Base-by-base conservation (phyloP, 1,139 yeast species). In the Yamadazyma diospyri region DNA sequence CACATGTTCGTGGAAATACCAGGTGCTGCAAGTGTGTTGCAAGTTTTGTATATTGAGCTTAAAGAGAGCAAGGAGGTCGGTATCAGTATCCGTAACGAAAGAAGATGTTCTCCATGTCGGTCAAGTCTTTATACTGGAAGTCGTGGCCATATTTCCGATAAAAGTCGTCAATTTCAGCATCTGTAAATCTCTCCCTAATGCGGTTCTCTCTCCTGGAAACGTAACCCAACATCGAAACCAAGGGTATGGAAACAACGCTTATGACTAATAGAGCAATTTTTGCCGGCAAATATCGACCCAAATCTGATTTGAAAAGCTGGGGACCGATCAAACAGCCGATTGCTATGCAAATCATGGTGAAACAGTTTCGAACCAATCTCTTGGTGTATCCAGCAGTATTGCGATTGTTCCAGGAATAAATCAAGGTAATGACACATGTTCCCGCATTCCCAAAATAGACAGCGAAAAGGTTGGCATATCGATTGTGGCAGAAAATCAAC, bases 321-420 rank as follows among this genome's bases (percentile, higher is more conserved):
- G 71, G 71, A 0, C 69, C 71, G 34, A 64, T 61, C 11, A 64
- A 47, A 30, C 59, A 50, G 1, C 65, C 69, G 11, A 60, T 41
- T 3, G 69, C 57, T 33, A 61, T 62, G 16, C 59, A 60, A 33
- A 61, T 51, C 69, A 59, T 57, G 0, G 61, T 56, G 32, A 52
- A 37, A 20, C 59, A 57, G 39, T 55, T 57, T 28, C 64, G 43
- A 18, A 52, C 44, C 20, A 59, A 45, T 37, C 61, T 48, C 36
- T 61, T 61, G 14, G 64, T 57, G 32, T 60, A 53, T 2, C 68
- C 68, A 4, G 66, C 59, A 10, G 67, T 60, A 37, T 62, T 62
- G 5, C 64, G 55, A 34, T 57, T 53, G 30, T 59, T 57, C 61
- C 65, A 59, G 3, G 63, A 54, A 36, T 57, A 57, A 20, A 61